A percentile compares a stretch with the other conserved stretches of the same genome.
phyloP scores from a whole-genome alignment of 495 filamentous ascomycete genomes.

The Astrothelium subdiscretum region DNA sequence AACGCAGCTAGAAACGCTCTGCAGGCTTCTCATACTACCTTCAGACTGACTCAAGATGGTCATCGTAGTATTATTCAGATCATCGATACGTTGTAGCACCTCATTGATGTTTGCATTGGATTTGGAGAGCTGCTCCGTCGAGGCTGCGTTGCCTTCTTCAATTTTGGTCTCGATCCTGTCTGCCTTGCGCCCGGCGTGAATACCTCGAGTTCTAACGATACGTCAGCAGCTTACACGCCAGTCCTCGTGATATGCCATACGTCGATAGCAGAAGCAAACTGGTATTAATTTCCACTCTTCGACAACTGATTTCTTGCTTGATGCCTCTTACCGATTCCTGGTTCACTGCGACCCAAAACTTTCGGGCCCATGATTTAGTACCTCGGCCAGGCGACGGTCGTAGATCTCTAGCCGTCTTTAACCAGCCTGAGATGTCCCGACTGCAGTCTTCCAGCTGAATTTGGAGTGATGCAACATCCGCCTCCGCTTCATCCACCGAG shows the following conservation, averaged over 20 bases:
- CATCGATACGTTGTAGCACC: background rate
- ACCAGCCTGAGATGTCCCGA: background rate
- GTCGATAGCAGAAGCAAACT: background rate
- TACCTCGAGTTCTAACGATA: background rate
- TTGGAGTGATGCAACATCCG: background rate
- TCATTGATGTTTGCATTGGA: background rate
- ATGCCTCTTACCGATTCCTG: background rate
- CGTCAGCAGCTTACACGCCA: background rate
- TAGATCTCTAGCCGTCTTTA: background rate
- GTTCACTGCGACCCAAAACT: background rate
- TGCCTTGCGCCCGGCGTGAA: background rate
- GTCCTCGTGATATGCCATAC: background rate
- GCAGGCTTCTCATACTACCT: background rate
- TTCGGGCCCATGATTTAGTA: background rate
- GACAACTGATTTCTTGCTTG: background rate
- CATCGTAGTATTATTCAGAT: background rate
- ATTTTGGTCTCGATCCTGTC: background rate
- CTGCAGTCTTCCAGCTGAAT: background rate
- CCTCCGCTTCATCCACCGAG: background rate
- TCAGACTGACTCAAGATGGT: background rate
- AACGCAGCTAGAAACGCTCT: background rate
- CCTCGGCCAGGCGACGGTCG: background rate
- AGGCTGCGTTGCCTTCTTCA: background rate
- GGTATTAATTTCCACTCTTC: background rate
- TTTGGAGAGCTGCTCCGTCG: background rate